Percentiles rank a stretch among this genome's conserved stretches.
phyloP scores from a whole-genome alignment of 2,329 filamentous ascomycete species.

The Phyllosticta citribraziliensis region DNA sequence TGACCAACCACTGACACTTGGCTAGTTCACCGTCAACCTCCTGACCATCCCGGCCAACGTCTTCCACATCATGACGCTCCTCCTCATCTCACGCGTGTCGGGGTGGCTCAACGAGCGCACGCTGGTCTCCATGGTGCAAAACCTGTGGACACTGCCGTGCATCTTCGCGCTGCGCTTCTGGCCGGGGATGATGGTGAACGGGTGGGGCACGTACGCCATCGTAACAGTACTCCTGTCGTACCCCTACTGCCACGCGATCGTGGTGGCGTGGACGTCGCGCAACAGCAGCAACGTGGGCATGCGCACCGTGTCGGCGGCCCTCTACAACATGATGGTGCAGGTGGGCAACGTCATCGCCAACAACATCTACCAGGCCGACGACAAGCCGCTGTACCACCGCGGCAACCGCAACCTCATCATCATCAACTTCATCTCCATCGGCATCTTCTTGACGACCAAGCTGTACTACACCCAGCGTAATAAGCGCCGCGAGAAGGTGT shows the following conservation, averaged over 20 bases:
- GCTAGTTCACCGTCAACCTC: slow-evolving; percentile 49
- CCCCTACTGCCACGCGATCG: slow-evolving; percentile 41
- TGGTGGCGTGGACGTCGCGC: slow-evolving; percentile 30
- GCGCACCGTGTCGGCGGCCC: slow-evolving; percentile 30
- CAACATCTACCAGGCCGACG: slow-evolving; percentile 41
- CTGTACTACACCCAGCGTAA: slow-evolving; percentile 34
- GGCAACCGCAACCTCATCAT: slow-evolving; percentile 30
- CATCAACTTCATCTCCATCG: slow-evolving; percentile 24
- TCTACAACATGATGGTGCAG: slow-evolving; percentile 38
- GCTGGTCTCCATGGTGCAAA: slow-evolving; percentile 38
- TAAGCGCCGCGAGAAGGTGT: slow-evolving; percentile 20
- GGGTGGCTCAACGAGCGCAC: slow-evolving; percentile 38
- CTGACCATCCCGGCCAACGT: slow-evolving; percentile 45
- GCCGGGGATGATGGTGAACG: slow-evolving; percentile 32
- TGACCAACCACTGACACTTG: neutral
- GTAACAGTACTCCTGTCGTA: slow-evolving; percentile 43
- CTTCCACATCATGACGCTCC: slow-evolving; percentile 31
- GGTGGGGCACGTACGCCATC: slow-evolving; percentile 44
- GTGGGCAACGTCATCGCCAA: slow-evolving; percentile 36
- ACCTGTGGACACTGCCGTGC: slow-evolving; percentile 53
- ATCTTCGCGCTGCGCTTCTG: slow-evolving; percentile 43
- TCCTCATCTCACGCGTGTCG: slow-evolving; percentile 36
- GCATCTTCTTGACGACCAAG: slow-evolving; percentile 28
- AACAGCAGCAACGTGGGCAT: slow-evolving; percentile 32
- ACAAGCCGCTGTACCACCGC: slow-evolving; percentile 35